Evolutionary conservation across 495 filamentous ascomycete genomes (phyloP).

Genomic region (Talaromyces ruber): DNA sequence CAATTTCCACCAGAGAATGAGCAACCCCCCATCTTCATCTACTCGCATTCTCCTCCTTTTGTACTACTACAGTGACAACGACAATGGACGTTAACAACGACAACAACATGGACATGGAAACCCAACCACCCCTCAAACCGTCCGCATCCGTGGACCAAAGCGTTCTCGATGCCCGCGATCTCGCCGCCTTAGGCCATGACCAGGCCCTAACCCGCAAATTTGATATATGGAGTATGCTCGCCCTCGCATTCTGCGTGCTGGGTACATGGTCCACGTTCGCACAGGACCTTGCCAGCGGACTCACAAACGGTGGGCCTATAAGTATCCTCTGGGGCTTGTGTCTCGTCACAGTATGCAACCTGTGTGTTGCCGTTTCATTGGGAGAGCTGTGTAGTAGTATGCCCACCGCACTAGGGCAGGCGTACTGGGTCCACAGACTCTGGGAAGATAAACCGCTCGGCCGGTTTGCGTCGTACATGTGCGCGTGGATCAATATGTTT

Average conservation of each 20-base stretch:
- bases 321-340: slow-evolving; percentile 40
- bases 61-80: neutral
- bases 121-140: slow-evolving; percentile 23
- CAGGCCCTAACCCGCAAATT: slow-evolving; percentile 40
- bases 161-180: slow-evolving; percentile 37
- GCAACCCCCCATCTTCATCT: neutral
- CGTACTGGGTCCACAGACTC: slow-evolving; percentile 36
- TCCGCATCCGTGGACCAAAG: slow-evolving; percentile 20
- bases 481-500: slow-evolving; percentile 41
- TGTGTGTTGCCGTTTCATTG: slow-evolving; percentile 35
- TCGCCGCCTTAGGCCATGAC: slow-evolving; percentile 41
- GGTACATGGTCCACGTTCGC: slow-evolving; percentile 39
- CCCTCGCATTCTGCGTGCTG: slow-evolving; percentile 36
- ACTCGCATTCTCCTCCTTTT: neutral
- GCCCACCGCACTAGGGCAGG: slow-evolving; percentile 37
- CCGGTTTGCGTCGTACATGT: slow-evolving; percentile 35
- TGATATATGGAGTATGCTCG: slow-evolving; percentile 37
- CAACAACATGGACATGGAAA: slow-evolving; percentile 30
- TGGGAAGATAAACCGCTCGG: slow-evolving; percentile 22
- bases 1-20: slow-evolving; percentile 1
- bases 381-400: slow-evolving; percentile 39
- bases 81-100: neutral
- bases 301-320: slow-evolving; percentile 35
- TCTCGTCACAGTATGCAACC: slow-evolving; percentile 33
- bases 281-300: slow-evolving; percentile 31